Evolutionary conservation across 2,329 filamentous ascomycete species (phyloP).

Genomic region (Zymoseptoria tritici): DNA sequence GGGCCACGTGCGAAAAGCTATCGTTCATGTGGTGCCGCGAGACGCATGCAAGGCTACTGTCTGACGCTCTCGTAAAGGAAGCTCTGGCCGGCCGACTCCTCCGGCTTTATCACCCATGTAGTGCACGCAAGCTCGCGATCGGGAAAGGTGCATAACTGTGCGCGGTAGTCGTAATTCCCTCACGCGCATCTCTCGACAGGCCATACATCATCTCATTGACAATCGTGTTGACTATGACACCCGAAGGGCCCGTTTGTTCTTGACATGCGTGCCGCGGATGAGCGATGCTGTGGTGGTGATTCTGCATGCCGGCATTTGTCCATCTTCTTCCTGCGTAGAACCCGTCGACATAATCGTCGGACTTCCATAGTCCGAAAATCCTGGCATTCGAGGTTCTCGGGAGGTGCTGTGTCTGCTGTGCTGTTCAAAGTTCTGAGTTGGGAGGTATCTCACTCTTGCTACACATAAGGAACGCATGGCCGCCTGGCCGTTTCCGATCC

Average conservation of each 20-base stretch:
- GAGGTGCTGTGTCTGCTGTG: background rate
- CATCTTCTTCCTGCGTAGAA: background rate
- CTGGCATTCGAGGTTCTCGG: background rate
- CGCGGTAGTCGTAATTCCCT: background rate
- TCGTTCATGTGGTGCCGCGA: background rate
- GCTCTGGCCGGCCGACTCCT: background rate
- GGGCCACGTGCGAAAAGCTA: background rate
- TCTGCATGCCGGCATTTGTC: background rate
- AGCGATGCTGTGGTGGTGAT: background rate
- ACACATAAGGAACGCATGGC: slow-evolving; percentile 4
- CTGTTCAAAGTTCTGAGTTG: slow-evolving; percentile 3
- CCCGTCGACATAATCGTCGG: background rate
- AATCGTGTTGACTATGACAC: background rate
- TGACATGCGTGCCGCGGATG: background rate
- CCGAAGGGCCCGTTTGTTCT: background rate
- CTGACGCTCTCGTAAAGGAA: background rate
- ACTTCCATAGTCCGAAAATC: background rate
- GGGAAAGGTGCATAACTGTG: too few species aligned
- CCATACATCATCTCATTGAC: background rate
- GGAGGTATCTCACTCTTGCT: slow-evolving; percentile 3
- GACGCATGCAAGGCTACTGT: background rate
- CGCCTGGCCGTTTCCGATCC: background rate
- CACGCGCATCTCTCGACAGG: background rate
- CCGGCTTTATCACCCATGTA: background rate
- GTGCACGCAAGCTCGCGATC: background rate